Base-by-base conservation (phyloP, 2,329 filamentous ascomycete genomes). In the Diaporthe amygdali region DNA sequence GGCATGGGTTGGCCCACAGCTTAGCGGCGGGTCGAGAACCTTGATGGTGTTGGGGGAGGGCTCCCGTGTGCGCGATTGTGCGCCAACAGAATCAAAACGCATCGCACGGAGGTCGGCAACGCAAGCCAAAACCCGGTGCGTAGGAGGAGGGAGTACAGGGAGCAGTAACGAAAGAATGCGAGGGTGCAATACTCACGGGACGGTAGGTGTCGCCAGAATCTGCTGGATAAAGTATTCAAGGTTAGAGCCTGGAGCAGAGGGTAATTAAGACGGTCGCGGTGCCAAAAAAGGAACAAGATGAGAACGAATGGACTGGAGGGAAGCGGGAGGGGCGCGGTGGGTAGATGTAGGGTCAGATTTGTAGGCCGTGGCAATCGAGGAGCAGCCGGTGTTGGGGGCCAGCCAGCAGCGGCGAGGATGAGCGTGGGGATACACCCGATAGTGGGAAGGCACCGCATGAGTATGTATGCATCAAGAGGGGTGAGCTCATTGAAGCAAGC, bases 131-230 rank as follows among this genome's bases (percentile, higher is more conserved):
- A 25, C 10, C 5, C 44, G 39, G 9, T 27, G 30, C 17, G 41
- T 32, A 12, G 22, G 22, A 51, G 49, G 27, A 15, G 49, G 12
- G 17, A 32, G 27, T 10, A 34, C 12, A 55, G 61, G 56, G 66
- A 54, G 52, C 39, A 49, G 25, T 10, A 63, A 30, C 8, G 47
- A 46, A 61, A 37, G 30, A n/a, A 46, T 37, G 44, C 49, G 61
- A 47, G 52, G 34, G 55, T 32, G 69, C 66, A 68, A 70, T 75
- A 87, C 86, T 88, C 82, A 88, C 88, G 78, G 88, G 87, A 81
- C 88, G 87, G 81, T 90, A 90, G 75, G 83, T 90, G 78, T 90
- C 88, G 81, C 86, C 86, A 77, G 87, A 85, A 78, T 90, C 88
- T 80, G 88, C 88, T 90, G 81, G 77, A 81, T 75, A 80, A 74